A percentile compares a stretch with the other conserved stretches of the same genome.
These are phyloP conservation scores for Sugiyamaella sp. DNA, from an alignment of 1,139 yeast species.

Conservation along the genomic window DNA sequence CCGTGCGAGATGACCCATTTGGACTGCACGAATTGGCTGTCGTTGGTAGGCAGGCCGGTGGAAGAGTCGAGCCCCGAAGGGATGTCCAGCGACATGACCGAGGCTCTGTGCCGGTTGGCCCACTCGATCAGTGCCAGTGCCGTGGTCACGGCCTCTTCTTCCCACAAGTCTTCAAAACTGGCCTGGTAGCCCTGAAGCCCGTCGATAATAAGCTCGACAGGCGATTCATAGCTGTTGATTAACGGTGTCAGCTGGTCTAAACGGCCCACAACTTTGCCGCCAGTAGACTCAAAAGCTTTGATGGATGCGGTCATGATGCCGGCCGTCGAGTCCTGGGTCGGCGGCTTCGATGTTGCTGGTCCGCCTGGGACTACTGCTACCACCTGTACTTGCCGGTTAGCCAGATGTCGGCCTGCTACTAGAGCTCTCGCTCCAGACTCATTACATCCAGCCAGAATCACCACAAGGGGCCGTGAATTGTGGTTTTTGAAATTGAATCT, in stretches of 20 bases:
- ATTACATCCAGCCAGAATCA: constrained; percentile 71
- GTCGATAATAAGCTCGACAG: constrained; percentile 77
- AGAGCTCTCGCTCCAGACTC: constrained; percentile 76
- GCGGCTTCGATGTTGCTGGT: background rate
- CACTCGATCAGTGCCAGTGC: constrained; percentile 60
- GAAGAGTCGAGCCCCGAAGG: constrained; percentile 89
- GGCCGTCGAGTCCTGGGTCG: background rate
- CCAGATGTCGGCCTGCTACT: constrained; percentile 77
- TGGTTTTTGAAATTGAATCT: constrained; percentile 64
- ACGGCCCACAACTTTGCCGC: constrained; percentile 54
- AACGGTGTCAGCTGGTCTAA: constrained; percentile 44
- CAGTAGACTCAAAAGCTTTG: constrained; percentile 53
- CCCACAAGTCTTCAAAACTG: constrained; percentile 56
- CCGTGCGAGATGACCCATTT: constrained; percentile 71
- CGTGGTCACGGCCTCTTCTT: constrained; percentile 49
- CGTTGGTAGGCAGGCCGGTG: constrained; percentile 55
- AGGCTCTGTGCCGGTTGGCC: constrained; percentile 57
- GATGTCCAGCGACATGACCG: constrained; percentile 71
- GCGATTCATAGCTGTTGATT: constrained; percentile 59
- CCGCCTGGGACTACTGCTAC: constrained; percentile 55
- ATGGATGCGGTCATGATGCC: constrained; percentile 6
- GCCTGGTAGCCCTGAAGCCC: constrained; percentile 84
- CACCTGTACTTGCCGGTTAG: constrained; percentile 74
- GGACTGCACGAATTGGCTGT: constrained; percentile 39
- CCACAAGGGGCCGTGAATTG: constrained; percentile 77